These are phyloP conservation scores for Penicillium sp. DNA, from an alignment of 2,329 filamentous ascomycete species.

Conservation along the genomic window DNA sequence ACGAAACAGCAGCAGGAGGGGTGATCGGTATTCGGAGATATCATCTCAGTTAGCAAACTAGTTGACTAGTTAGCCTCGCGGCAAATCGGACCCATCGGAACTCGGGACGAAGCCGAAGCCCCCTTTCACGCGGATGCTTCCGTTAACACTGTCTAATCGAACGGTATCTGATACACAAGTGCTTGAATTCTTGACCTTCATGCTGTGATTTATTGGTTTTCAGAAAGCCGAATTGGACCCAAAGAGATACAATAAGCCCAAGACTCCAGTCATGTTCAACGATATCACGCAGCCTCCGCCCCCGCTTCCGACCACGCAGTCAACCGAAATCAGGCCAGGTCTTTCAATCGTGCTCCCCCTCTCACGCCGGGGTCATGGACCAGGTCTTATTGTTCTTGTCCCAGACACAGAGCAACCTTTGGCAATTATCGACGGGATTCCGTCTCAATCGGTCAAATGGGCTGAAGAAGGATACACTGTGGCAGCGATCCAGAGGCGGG, in stretches of 20 bases:
- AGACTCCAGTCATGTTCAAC: slow-evolving; percentile 1
- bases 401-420: not conserved
- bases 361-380: slow-evolving; percentile 1
- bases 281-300: slow-evolving; percentile 4
- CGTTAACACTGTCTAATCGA: not conserved
- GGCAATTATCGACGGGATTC: not conserved
- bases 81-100: not conserved
- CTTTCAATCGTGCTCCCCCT: not conserved
- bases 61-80: no score
- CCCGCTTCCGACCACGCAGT: slow-evolving; percentile 1
- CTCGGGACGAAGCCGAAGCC: not conserved
- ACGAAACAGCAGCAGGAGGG: no score
- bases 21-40: no score
- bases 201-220: not conserved
- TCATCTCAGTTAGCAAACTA: no score
- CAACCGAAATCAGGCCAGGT: not conserved
- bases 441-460: slow-evolving; percentile 3
- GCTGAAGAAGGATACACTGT: slow-evolving; percentile 6
- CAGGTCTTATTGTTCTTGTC: not conserved
- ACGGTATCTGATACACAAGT: not conserved
- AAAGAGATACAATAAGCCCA: not conserved
- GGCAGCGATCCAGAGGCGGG: not conserved
- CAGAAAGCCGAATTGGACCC: not conserved
- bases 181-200: not conserved
- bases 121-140: not conserved